Conservation (phyloP, 495 filamentous ascomycete species). For the Aspergillus ostianus region DNA sequence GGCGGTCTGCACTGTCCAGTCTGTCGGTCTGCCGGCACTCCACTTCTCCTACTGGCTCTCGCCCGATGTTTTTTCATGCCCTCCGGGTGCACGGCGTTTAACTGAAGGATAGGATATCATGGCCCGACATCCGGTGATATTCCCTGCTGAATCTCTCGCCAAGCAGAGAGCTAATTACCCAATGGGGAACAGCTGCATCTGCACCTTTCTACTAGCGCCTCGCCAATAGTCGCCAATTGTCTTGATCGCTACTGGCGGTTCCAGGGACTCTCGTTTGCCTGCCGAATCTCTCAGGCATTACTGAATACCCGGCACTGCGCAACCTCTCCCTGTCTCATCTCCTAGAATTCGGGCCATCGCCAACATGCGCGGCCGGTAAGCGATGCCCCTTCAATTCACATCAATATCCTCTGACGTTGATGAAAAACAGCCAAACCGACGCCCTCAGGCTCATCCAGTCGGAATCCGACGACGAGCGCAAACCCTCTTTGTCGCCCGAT, state of each 20-base stretch:
- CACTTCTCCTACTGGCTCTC: not conserved
- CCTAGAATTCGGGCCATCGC: not conserved
- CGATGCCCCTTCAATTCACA: not conserved
- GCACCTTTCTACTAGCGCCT: not conserved
- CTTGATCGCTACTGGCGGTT: not conserved
- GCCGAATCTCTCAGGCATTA: not conserved
- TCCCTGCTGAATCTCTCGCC: not conserved
- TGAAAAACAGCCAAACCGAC: not conserved
- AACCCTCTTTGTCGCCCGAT: not conserved
- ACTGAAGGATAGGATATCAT: not conserved
- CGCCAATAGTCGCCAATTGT: not conserved
- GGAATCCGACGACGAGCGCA: constrained; percentile 2
- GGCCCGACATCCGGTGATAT: not conserved
- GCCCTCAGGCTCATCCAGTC: too few species aligned
- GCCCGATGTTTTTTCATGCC: too few species aligned
- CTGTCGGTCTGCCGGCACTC: not conserved
- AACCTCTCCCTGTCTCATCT: not conserved
- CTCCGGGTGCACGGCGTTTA: too few species aligned
- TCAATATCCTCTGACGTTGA: not conserved
- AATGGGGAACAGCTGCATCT: not conserved
- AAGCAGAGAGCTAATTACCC: not conserved
- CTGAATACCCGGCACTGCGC: not conserved
- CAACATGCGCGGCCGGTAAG: not conserved
- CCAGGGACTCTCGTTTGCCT: not conserved
- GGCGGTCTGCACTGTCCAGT: not conserved